Evolutionary conservation across 495 filamentous ascomycete species (phyloP).

Genomic region (Daldinia grandis): DNA sequence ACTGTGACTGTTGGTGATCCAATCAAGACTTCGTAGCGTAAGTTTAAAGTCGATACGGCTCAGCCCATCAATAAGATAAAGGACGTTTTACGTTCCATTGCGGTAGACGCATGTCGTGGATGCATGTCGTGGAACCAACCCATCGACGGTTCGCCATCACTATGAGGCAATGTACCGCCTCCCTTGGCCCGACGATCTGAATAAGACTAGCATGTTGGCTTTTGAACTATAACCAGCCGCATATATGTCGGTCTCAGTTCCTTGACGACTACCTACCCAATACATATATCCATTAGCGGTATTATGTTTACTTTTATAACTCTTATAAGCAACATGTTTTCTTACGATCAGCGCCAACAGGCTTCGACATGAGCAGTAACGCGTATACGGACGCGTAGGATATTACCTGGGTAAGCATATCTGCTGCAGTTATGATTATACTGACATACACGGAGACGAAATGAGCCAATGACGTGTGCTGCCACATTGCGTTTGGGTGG

Average conservation of each 20-base stretch:
- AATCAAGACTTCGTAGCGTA: constrained; percentile 3
- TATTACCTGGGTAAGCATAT: neutral
- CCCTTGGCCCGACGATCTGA: neutral
- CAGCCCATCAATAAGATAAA: neutral
- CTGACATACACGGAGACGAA: constrained; percentile 5
- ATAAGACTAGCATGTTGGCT: neutral
- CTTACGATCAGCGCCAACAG: neutral
- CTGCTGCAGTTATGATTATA: constrained; percentile 2
- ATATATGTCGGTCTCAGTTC: neutral
- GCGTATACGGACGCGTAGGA: constrained; percentile 13
- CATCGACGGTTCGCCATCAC: neutral
- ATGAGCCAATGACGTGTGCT: constrained; percentile 27
- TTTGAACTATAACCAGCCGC: neutral
- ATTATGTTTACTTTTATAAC: constrained; percentile 9
- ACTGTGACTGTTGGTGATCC: neutral
- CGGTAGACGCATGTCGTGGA: constrained; percentile 3
- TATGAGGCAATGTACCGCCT: neutral
- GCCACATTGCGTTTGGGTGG: constrained; percentile 6
- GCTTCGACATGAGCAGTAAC: too few species aligned
- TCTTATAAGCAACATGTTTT: constrained; percentile 9
- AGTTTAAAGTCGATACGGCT: neutral
- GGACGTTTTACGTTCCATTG: constrained; percentile 12
- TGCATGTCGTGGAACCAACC: constrained; percentile 10
- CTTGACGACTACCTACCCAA: neutral
- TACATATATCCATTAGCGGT: constrained; percentile 2